These are phyloP conservation scores for Sarcodon aspratus DNA, from an alignment of 768 basidiomycete species.

Conservation along the genomic window DNA sequence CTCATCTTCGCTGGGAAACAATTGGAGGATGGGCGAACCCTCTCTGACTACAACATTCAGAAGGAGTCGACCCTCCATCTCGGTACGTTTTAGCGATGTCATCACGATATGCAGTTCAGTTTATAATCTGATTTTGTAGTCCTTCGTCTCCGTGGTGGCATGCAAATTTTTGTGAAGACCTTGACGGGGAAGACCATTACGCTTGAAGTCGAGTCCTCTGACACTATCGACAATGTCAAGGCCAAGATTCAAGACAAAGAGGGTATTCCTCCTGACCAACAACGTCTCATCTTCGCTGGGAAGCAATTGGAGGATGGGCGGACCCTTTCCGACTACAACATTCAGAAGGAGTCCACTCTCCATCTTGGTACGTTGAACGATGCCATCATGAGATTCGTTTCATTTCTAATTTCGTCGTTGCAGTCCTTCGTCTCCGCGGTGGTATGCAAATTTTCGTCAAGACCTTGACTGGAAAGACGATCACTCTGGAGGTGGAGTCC, in stretches of 20 bases:
- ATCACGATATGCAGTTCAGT: background rate
- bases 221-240: conserved; percentile 20
- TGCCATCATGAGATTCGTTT: background rate
- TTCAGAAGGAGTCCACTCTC: conserved; percentile 18
- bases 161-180: conserved; percentile 41
- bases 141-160: conserved; percentile 25
- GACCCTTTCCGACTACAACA: conserved; percentile 25
- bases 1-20: conserved; percentile 33
- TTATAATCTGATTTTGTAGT: conserved; percentile 13
- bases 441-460: background rate
- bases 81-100: conserved; percentile 9
- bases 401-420: background rate
- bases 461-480: background rate
- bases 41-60: conserved; percentile 23
- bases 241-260: conserved; percentile 22
- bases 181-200: conserved; percentile 46
- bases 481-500: background rate
- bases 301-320: conserved; percentile 21
- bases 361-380: conserved; percentile 10
- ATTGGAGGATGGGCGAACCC: conserved; percentile 41
- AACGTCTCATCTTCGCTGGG: conserved; percentile 19
- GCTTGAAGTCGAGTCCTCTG: conserved; percentile 34
- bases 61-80: conserved; percentile 20
- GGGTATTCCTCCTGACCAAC: conserved; percentile 19
- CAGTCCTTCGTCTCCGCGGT: background rate